Conservation (phyloP, 345 rosid genomes). For the Anacardium occidentale region DNA sequence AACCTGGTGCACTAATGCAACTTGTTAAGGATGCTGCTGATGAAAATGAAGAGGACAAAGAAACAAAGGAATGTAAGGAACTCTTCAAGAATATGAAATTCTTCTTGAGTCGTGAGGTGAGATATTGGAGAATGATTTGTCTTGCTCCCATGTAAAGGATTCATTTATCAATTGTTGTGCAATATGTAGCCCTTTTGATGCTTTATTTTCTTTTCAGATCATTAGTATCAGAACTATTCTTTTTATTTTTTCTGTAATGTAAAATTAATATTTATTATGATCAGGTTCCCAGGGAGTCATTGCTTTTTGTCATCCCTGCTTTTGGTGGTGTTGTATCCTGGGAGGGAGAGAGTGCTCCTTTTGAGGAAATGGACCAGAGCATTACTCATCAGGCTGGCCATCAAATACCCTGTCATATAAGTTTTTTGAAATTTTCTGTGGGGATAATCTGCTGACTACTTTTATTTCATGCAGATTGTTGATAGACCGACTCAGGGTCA, state of each 20-base stretch:
- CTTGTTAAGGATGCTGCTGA: slow-evolving; percentile 57
- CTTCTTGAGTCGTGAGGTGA: slow-evolving; percentile 97
- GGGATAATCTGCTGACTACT: background rate
- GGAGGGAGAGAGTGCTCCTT: slow-evolving; percentile 96
- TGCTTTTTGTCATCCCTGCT: slow-evolving; percentile 87
- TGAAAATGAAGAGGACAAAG: slow-evolving; percentile 88
- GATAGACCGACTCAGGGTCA: slow-evolving; percentile 92
- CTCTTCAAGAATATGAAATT: slow-evolving; percentile 72
- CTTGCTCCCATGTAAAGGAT: background rate
- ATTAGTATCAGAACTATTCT: slow-evolving; percentile 1
- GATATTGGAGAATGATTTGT: slow-evolving; percentile 10
- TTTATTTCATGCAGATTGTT: slow-evolving; percentile 57
- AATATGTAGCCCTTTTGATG: background rate
- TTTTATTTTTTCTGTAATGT: background rate
- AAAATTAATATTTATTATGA: slow-evolving; percentile 1
- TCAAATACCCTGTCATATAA: background rate
- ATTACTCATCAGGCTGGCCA: slow-evolving; percentile 84
- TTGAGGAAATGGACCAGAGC: slow-evolving; percentile 67
- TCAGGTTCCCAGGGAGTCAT: slow-evolving; percentile 94
- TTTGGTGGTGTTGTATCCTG: slow-evolving; percentile 95
- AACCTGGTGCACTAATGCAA: slow-evolving; percentile 94
- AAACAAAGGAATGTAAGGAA: slow-evolving; percentile 69
- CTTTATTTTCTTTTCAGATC: background rate
- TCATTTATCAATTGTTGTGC: background rate
- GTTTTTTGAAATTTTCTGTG: background rate